A percentile compares a stretch with the other conserved stretches of the same genome.
phyloP scores from a whole-genome alignment of 495 filamentous ascomycete genomes.

The Lasiosphaeria miniovina region DNA sequence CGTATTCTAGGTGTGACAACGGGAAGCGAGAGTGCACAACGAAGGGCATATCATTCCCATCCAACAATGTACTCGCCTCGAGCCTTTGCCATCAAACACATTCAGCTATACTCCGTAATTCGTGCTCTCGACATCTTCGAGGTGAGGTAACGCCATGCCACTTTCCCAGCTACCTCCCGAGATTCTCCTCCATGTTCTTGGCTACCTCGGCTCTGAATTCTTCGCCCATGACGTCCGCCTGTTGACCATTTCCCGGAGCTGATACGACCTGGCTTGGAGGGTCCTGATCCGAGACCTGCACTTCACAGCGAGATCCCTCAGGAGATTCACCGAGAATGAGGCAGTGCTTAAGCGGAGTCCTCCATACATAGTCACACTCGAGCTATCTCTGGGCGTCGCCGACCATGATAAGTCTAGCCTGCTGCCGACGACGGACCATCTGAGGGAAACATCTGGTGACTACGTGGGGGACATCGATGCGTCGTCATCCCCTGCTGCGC shows the following conservation, averaged over 20 bases:
- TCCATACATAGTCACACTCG: neutral
- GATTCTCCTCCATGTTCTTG: conserved; percentile 3
- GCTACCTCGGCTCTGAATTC: conserved; percentile 3
- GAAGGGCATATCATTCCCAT: too few relatives aligned
- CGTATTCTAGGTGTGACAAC: too few relatives aligned
- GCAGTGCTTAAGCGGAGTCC: neutral
- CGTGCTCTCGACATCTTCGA: too few relatives aligned
- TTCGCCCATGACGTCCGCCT: conserved; percentile 5
- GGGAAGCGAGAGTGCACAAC: too few relatives aligned
- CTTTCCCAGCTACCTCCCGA: conserved; percentile 6
- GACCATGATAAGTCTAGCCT: too few relatives aligned
- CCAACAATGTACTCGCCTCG: too few relatives aligned
- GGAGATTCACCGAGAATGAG: neutral
- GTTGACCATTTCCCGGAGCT: neutral
- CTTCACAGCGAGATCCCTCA: conserved; percentile 3
- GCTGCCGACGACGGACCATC: too few relatives aligned
- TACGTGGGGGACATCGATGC: too few relatives aligned
- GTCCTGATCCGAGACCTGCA: conserved; percentile 1
- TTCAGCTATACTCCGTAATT: too few relatives aligned
- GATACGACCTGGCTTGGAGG: conserved; percentile 5
- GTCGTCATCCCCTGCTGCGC: too few relatives aligned
- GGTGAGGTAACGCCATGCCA: neutral
- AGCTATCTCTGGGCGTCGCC: neutral
- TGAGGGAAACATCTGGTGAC: too few relatives aligned
- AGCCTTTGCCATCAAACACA: too few relatives aligned